phyloP scores from a whole-genome alignment of 495 filamentous ascomycete species.

The Podospora tetraspora region DNA sequence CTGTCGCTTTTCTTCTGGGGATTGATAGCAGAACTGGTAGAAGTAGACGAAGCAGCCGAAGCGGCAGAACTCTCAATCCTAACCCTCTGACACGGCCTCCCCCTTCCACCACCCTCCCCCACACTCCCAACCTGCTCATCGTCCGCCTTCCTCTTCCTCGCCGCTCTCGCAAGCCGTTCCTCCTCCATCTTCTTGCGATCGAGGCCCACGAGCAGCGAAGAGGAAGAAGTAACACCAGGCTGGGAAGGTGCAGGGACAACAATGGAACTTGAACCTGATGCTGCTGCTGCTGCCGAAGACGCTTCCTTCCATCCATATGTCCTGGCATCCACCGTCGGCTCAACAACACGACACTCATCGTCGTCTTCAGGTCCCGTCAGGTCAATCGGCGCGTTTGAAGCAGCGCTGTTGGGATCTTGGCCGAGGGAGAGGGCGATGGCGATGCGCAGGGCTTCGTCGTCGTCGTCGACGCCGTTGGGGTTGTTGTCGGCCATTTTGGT shows the following conservation, averaged over 20 bases:
- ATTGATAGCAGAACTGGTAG: not conserved
- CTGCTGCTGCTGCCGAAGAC: not conserved
- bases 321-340: constrained; percentile 14
- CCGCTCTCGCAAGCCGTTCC: constrained; percentile 66
- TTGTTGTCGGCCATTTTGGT: constrained; percentile 19
- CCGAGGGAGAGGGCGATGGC: constrained; percentile 42
- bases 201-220: constrained; percentile 39
- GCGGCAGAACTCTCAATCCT: constrained; percentile 5
- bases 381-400: not conserved
- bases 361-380: not conserved
- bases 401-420: constrained; percentile 22
- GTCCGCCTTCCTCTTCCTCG: constrained; percentile 54
- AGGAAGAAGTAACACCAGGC: not conserved
- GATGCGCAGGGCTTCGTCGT: constrained; percentile 42
- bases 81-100: constrained; percentile 24
- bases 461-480: constrained; percentile 31
- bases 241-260: not conserved
- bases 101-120: not conserved
- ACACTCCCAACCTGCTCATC: constrained; percentile 13
- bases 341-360: not conserved
- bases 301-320: constrained; percentile 15
- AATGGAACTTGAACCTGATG: not conserved
- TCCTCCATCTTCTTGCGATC: constrained; percentile 82
- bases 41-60: too few species aligned
- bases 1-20: not conserved